These are phyloP conservation scores for Hypericum androsaemum DNA, from an alignment of 345 rosid genomes.

Conservation along the genomic window DNA sequence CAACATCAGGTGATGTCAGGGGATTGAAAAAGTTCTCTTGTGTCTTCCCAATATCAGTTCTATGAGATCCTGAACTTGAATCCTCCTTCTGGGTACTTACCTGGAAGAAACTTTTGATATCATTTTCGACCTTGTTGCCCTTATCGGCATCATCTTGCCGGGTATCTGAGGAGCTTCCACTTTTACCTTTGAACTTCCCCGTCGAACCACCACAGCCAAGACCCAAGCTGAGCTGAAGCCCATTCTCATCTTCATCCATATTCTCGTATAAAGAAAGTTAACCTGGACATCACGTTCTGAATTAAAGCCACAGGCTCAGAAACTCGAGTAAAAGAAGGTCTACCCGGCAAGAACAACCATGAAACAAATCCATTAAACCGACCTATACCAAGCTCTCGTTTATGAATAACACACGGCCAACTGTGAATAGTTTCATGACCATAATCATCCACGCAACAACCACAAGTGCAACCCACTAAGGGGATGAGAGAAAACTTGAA, in stretches of 20 bases:
- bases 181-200: slow-evolving; percentile 58
- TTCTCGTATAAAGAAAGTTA: slow-evolving; percentile 8
- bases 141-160: slow-evolving; percentile 55
- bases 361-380: too few species aligned
- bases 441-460: too few species aligned
- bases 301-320: too few species aligned
- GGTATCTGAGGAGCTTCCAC: slow-evolving; percentile 38
- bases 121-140: slow-evolving; percentile 58
- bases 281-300: background rate
- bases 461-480: too few species aligned
- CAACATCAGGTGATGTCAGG: slow-evolving; percentile 46
- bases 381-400: too few species aligned
- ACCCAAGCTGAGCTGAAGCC: slow-evolving; percentile 94
- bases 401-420: too few species aligned
- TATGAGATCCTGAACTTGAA: slow-evolving; percentile 45
- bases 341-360: too few species aligned
- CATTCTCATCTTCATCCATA: slow-evolving; percentile 78
- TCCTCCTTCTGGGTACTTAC: slow-evolving; percentile 47
- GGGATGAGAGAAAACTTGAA: too few species aligned
- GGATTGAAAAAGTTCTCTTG: slow-evolving; percentile 76
- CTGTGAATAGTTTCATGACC: too few species aligned
- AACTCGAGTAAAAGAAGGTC: too few species aligned
- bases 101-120: slow-evolving; percentile 66
- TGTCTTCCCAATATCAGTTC: slow-evolving; percentile 53
- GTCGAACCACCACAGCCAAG: slow-evolving; percentile 80